A percentile compares a stretch with the other conserved stretches of the same genome.
Evolutionary conservation across 306 rosid genomes (phyloP).

Genomic region (Argentina anserina): DNA sequence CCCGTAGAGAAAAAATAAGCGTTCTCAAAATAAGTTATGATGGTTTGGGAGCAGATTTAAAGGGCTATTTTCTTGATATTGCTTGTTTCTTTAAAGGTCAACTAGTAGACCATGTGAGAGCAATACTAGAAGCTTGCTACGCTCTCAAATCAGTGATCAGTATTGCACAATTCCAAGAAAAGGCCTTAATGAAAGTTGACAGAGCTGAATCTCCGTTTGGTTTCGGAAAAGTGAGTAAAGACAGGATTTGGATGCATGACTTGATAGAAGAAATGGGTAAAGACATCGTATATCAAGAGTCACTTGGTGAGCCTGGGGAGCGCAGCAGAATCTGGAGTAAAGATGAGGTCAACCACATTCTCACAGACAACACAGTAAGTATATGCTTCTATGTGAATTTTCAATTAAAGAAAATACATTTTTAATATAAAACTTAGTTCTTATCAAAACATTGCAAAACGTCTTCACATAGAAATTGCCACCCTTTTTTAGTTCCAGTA

Average conservation of each 20-base stretch:
- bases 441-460: too few relatives aligned
- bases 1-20: conserved; percentile 24
- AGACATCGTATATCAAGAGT: too few relatives aligned
- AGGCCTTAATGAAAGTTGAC: too few relatives aligned
- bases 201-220: neutral
- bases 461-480: too few relatives aligned
- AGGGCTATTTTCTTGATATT: conserved; percentile 30
- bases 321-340: neutral
- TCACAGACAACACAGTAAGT: neutral
- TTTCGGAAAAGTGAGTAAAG: neutral
- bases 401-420: too few relatives aligned
- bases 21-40: conserved; percentile 37
- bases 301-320: neutral
- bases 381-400: too few relatives aligned
- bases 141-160: too few relatives aligned
- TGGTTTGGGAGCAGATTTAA: too few relatives aligned
- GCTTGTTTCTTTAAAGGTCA: conserved; percentile 37
- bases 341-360: neutral
- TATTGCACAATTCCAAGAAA: too few relatives aligned
- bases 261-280: conserved; percentile 39
- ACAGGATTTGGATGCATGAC: conserved; percentile 39
- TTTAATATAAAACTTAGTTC: too few relatives aligned
- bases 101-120: conserved; percentile 6
- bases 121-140: conserved; percentile 29
- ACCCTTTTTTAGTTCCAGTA: too few relatives aligned